A percentile compares a stretch with the other conserved stretches of the same genome.
Evolutionary conservation across 345 rosid species (phyloP).

Genomic region (Brassica juncea): DNA sequence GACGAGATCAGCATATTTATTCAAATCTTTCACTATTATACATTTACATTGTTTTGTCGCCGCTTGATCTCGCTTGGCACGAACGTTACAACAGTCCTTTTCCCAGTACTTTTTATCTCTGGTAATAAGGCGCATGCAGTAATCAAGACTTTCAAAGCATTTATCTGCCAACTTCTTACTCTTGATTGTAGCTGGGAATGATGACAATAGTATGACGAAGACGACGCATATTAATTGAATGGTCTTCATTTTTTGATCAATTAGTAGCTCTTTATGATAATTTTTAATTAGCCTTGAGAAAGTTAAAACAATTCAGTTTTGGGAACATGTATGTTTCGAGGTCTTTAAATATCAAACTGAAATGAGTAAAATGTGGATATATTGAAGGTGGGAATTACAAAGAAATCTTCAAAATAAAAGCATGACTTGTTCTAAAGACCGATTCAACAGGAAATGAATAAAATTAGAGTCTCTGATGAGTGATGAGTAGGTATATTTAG

Average conservation of each 20-base stretch:
- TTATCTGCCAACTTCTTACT: not conserved
- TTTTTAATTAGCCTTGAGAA: not conserved
- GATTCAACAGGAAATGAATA: not conserved
- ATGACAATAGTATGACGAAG: not conserved
- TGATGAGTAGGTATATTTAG: not conserved
- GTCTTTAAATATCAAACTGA: not conserved
- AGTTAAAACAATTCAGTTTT: not conserved
- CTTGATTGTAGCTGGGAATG: not conserved
- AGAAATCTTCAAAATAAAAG: not conserved
- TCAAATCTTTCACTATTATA: not conserved
- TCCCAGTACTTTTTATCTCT: not conserved
- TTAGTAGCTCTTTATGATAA: not conserved
- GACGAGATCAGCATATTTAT: not conserved
- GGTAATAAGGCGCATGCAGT: not conserved
- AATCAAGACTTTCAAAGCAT: not conserved
- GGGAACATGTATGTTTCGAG: not conserved
- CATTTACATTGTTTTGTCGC: not conserved
- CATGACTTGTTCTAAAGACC: not conserved
- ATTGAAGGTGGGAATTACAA: not conserved
- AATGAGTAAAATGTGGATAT: not conserved
- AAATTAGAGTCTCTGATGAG: not conserved
- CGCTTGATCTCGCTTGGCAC: not conserved
- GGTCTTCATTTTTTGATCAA: not conserved
- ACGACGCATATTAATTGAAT: not conserved
- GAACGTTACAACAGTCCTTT: not conserved